These are phyloP conservation scores for Erythrobasidium hasegawianum DNA, from an alignment of 1,284 basidiomycete species.

Conservation along the genomic window DNA sequence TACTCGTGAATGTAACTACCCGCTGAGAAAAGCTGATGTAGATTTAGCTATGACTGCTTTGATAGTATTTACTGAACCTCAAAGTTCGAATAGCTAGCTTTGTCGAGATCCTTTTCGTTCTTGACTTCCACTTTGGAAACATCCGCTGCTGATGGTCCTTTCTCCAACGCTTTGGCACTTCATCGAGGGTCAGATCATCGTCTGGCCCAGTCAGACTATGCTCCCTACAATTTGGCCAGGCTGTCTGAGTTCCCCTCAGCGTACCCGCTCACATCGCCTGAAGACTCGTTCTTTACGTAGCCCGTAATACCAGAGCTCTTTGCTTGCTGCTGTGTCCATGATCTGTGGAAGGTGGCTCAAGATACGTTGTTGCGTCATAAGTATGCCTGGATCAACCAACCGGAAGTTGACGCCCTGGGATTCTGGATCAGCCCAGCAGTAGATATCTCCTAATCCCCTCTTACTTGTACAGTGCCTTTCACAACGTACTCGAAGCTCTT, in stretches of 20 bases:
- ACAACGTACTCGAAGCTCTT: slow-evolving; percentile 24
- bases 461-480: slow-evolving; percentile 28
- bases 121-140: slow-evolving; percentile 18
- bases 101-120: slow-evolving; percentile 17
- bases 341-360: slow-evolving; percentile 4
- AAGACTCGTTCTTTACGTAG: slow-evolving; percentile 29
- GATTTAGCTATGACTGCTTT: too few relatives aligned
- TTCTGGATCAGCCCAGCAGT: too few relatives aligned
- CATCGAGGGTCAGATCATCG: too few relatives aligned
- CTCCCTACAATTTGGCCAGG: slow-evolving; percentile 18
- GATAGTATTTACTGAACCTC: background rate
- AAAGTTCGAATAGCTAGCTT: slow-evolving; percentile 11
- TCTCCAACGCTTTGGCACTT: slow-evolving; percentile 12
- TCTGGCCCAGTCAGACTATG: too few relatives aligned
- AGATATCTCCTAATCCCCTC: too few relatives aligned
- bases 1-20: too few relatives aligned
- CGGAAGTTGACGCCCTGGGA: slow-evolving; percentile 32
- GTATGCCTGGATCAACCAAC: background rate
- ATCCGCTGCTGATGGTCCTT: slow-evolving; percentile 28
- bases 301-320: slow-evolving; percentile 16
- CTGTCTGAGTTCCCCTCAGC: slow-evolving; percentile 22
- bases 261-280: slow-evolving; percentile 18
- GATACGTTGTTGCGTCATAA: background rate
- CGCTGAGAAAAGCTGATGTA: too few relatives aligned
- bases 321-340: slow-evolving; percentile 30